Evolutionary conservation across 108 stramenopile species (phyloP).

Genomic region (Conticribra weissflogii): DNA sequence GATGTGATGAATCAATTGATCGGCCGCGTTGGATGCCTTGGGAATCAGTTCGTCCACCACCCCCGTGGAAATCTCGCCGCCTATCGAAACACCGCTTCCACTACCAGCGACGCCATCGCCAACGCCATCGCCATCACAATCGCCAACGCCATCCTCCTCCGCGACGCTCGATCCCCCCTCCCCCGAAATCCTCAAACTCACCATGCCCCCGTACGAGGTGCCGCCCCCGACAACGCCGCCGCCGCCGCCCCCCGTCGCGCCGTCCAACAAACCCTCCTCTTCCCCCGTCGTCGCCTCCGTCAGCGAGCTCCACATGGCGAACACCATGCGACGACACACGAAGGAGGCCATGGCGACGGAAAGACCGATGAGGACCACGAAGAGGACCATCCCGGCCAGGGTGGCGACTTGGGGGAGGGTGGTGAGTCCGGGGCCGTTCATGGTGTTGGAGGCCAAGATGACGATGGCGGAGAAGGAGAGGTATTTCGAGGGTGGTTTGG

Average conservation of each 20-base stretch:
- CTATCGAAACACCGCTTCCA: no score
- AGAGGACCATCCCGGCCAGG: slow-evolving; percentile 35
- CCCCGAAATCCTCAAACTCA: no score
- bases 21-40: slow-evolving; percentile 2
- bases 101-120: no score
- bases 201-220: no score
- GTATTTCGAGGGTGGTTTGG: no score
- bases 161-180: background rate
- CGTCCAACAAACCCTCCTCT: background rate
- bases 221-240: background rate
- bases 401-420: slow-evolving; percentile 38
- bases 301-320: slow-evolving; percentile 43
- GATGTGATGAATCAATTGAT: slow-evolving; percentile 14
- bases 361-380: slow-evolving; percentile 19
- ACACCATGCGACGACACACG: slow-evolving; percentile 39
- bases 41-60: slow-evolving; percentile 6
- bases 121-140: background rate
- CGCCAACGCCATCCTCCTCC: background rate
- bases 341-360: slow-evolving; percentile 34
- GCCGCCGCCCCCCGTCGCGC: slow-evolving; percentile 5
- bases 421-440: slow-evolving; percentile 47
- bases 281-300: slow-evolving; percentile 1
- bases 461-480: slow-evolving; percentile 46
- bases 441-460: slow-evolving; percentile 42
- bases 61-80: no score